Conservation (phyloP, 805 yeast genomes). For the Candida sanyiensis region DNA sequence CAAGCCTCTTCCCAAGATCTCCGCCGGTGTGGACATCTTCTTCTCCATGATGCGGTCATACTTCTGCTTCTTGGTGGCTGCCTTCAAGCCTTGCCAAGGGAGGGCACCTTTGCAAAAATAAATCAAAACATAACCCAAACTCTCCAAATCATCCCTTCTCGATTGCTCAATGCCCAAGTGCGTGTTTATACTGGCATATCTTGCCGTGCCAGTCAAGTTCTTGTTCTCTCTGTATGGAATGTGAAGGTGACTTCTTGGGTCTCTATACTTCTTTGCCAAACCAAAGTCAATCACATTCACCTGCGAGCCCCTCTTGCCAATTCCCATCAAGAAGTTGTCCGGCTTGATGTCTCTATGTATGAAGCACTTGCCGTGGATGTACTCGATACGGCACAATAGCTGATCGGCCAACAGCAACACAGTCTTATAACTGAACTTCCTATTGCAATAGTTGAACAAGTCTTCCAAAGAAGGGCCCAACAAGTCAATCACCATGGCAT, state of each 20-base stretch:
- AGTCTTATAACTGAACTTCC: conserved; percentile 90
- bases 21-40: conserved; percentile 85
- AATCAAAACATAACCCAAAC: conserved; percentile 88
- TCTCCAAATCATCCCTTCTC: conserved; percentile 93
- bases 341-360: conserved; percentile 97
- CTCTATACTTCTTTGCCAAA: conserved; percentile 89
- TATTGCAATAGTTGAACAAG: conserved; percentile 89
- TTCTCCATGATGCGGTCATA: conserved; percentile 94
- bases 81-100: conserved; percentile 99
- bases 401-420: conserved; percentile 92
- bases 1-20: conserved; percentile 81
- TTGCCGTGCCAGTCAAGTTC: conserved; percentile 94
- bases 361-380: conserved; percentile 91
- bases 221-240: conserved; percentile 96
- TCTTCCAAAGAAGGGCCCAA: conserved; percentile 95
- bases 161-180: conserved; percentile 96
- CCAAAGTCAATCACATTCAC: conserved; percentile 97
- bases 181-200: conserved; percentile 92
- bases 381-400: conserved; percentile 88
- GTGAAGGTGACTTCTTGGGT: conserved; percentile 89
- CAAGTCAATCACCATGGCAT: conserved; percentile 94
- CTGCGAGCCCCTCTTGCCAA: conserved; percentile 89
- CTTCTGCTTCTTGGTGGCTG: conserved; percentile 94
- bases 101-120: conserved; percentile 93
- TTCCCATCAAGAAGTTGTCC: conserved; percentile 85